Conservation (phyloP, 352 stramenopile genomes). For the Detonula confervacea region DNA sequence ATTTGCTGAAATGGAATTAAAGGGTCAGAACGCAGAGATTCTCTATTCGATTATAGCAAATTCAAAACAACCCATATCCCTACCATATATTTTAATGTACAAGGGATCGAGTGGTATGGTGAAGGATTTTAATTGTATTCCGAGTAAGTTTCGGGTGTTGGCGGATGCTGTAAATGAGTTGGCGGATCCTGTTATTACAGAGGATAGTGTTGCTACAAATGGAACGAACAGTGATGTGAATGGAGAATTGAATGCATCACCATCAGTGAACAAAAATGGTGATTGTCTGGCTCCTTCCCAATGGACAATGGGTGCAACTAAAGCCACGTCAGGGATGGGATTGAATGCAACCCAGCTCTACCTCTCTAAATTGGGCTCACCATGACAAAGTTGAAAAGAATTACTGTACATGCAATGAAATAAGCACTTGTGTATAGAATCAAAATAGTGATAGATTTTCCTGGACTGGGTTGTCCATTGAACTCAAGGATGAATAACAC, state of each 20-base stretch:
- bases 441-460: too few relatives aligned
- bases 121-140: constrained; percentile 42
- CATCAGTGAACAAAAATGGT: neutral
- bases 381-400: too few relatives aligned
- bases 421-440: too few relatives aligned
- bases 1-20: constrained; percentile 60
- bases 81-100: constrained; percentile 59
- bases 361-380: neutral
- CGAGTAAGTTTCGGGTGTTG: constrained; percentile 37
- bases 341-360: neutral
- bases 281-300: neutral
- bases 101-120: constrained; percentile 45
- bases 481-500: too few relatives aligned
- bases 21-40: constrained; percentile 53
- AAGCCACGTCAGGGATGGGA: neutral
- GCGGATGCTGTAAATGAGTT: constrained; percentile 49
- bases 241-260: neutral
- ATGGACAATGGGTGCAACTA: neutral
- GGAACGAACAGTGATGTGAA: neutral
- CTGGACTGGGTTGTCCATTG: too few relatives aligned
- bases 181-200: constrained; percentile 12
- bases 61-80: constrained; percentile 43
- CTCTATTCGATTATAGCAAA: constrained; percentile 18
- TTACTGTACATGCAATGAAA: too few relatives aligned
- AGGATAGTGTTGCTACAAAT: neutral